Base-by-base conservation (phyloP, 768 basidiomycete genomes). In the Tricholoma sp. region DNA sequence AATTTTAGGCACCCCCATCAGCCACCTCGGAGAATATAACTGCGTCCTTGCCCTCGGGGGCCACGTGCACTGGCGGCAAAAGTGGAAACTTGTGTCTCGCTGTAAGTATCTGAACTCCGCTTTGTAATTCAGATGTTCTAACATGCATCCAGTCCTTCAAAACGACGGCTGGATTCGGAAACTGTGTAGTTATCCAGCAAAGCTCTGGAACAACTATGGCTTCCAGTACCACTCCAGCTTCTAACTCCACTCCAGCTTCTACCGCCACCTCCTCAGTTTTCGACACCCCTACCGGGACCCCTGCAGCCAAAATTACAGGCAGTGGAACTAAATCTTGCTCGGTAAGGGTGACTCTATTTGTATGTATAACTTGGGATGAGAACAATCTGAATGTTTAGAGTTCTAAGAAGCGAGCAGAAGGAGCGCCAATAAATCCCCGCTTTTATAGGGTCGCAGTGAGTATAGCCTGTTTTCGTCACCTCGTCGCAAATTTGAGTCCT, bases 161-260 rank as follows among this genome's bases (percentile, higher is more conserved):
- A 43, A 79, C 80, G 18, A 66, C 76, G 18, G 75, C 72, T 21
- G 77, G 79, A 27, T 83, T 82, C 66, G 82, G 82, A 54, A 83
- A 80, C 65, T 84, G 82, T 57, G 74, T 78, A 10, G 80, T 74
- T 31, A 78, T 83, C 9, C 73, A 78, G 52, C 74, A 75, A 57
- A 66, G 64, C 18, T 66, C 56, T 41, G 63, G 37, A 7, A 4
- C 60, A 50, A 64, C 58, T 35, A 55, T 61, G 54, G 54, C 41
- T 39, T 58, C 59, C 21, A 59, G 54, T 21, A 55, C 27, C 19
- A 61, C 52, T 7, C 54, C 61, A 29, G 52, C 56, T 41, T 46
- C 63, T 45, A 52, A 5, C 24, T 5, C 4, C 10, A 32, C 8
- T 5, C 31, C 6, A 32, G 8, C 31, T 32, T 29, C 52, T 11